Conservation (phyloP, 2,329 filamentous ascomycete species). For the Hypoxylon sp. region DNA sequence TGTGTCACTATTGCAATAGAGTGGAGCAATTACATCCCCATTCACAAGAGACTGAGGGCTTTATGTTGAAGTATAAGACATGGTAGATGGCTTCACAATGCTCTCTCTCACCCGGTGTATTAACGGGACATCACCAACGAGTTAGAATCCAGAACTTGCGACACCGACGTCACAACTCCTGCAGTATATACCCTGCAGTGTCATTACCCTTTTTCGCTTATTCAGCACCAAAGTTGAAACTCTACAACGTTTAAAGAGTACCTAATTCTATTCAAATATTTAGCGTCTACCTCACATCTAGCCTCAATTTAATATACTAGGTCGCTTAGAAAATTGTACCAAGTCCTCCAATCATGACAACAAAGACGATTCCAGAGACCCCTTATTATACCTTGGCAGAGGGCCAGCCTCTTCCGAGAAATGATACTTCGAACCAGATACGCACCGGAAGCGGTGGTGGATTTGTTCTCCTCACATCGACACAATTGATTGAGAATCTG, state of each 20-base stretch:
- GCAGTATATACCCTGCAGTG: neutral
- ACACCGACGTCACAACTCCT: neutral
- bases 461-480: slow-evolving; percentile 39
- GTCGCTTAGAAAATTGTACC: neutral
- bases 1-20: neutral
- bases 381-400: slow-evolving; percentile 42
- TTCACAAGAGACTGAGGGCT: neutral
- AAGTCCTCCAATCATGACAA: slow-evolving; percentile 14
- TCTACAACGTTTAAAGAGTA: neutral
- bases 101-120: neutral
- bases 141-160: neutral
- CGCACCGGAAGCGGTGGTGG: slow-evolving; percentile 40
- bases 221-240: slow-evolving; percentile 18
- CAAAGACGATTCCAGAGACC: slow-evolving; percentile 8
- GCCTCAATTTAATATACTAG: neutral
- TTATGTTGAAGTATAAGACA: slow-evolving; percentile 24
- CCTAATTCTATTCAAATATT: slow-evolving; percentile 17
- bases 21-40: neutral
- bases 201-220: slow-evolving; percentile 12
- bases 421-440: slow-evolving; percentile 39
- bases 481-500: slow-evolving; percentile 47
- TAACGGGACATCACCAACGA: neutral
- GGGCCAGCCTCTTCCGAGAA: slow-evolving; percentile 32
- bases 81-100: slow-evolving; percentile 4
- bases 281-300: neutral